Evolutionary conservation across 2,329 filamentous ascomycete species (phyloP).

Genomic region (Gaeumannomyces sp.): DNA sequence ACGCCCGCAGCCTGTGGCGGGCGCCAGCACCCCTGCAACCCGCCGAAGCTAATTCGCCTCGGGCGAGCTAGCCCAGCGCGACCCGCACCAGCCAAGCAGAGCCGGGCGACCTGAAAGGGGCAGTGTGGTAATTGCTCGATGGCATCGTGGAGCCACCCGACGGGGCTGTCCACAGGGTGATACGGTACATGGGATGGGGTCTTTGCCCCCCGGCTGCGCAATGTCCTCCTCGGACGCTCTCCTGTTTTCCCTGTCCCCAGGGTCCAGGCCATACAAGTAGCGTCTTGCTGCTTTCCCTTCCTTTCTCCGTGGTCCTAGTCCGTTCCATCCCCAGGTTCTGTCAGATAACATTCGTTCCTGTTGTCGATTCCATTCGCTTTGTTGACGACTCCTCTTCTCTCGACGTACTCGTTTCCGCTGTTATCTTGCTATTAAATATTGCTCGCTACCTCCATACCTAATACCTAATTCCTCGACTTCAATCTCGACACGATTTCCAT

Average conservation of each 20-base stretch:
- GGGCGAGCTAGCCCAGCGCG: background rate
- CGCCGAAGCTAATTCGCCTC: background rate
- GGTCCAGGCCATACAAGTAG: background rate
- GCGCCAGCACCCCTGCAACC: background rate
- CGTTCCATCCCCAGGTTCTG: background rate
- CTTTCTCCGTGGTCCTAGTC: no score
- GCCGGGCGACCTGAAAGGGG: background rate
- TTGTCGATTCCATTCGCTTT: conserved; percentile 1
- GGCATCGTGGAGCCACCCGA: background rate
- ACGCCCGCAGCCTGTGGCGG: background rate
- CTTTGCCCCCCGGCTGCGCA: background rate
- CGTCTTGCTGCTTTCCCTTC: background rate
- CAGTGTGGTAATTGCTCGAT: conserved; percentile 1
- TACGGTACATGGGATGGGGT: background rate
- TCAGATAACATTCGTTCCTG: background rate
- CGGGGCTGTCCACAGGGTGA: background rate
- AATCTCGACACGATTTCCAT: background rate
- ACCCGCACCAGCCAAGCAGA: background rate
- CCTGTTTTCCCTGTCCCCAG: background rate
- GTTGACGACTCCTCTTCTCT: background rate
- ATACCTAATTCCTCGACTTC: conserved; percentile 1
- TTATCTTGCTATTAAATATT: background rate
- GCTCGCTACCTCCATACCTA: background rate
- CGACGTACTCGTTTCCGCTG: background rate
- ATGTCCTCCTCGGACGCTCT: background rate